These are phyloP conservation scores for Termitomyces sp. DNA, from an alignment of 768 basidiomycete species.

Conservation along the genomic window DNA sequence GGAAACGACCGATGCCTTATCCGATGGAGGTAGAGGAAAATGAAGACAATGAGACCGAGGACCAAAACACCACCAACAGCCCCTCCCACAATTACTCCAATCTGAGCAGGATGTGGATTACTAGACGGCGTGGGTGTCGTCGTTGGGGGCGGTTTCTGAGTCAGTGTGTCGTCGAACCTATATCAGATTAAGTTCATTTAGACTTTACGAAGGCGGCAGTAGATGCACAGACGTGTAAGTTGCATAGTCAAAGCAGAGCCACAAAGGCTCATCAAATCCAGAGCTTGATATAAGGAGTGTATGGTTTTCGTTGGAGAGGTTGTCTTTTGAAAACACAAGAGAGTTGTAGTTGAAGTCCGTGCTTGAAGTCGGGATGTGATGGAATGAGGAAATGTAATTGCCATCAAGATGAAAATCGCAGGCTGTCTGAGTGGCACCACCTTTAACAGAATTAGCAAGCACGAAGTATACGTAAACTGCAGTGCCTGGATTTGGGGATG, in stretches of 20 bases:
- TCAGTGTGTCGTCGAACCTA: not conserved
- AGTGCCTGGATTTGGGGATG: slow-evolving; percentile 21
- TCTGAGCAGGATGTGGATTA: not conserved
- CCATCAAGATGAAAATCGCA: slow-evolving; percentile 32
- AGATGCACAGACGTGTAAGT: slow-evolving; percentile 29
- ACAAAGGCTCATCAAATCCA: slow-evolving; percentile 24
- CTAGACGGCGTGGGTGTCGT: not conserved
- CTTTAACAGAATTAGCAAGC: slow-evolving; percentile 24
- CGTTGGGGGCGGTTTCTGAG: not conserved
- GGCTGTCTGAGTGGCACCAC: slow-evolving; percentile 17
- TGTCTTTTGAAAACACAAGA: slow-evolving; percentile 23
- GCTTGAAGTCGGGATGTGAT: slow-evolving; percentile 23
- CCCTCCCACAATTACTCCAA: slow-evolving; percentile 11
- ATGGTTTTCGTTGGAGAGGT: slow-evolving; percentile 25
- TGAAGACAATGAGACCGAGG: not conserved
- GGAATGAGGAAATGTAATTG: slow-evolving; percentile 13
- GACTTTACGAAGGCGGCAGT: too few relatives aligned
- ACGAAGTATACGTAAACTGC: slow-evolving; percentile 36
- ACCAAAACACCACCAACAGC: slow-evolving; percentile 7
- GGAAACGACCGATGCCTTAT: not conserved
- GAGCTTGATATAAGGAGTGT: slow-evolving; percentile 27
- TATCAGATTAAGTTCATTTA: too few relatives aligned
- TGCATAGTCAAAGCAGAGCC: slow-evolving; percentile 37
- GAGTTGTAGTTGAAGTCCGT: slow-evolving; percentile 24
- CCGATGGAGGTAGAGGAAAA: slow-evolving; percentile 8